Conservation (phyloP, 306 rosid genomes). For the Spatholobus suberectus region DNA sequence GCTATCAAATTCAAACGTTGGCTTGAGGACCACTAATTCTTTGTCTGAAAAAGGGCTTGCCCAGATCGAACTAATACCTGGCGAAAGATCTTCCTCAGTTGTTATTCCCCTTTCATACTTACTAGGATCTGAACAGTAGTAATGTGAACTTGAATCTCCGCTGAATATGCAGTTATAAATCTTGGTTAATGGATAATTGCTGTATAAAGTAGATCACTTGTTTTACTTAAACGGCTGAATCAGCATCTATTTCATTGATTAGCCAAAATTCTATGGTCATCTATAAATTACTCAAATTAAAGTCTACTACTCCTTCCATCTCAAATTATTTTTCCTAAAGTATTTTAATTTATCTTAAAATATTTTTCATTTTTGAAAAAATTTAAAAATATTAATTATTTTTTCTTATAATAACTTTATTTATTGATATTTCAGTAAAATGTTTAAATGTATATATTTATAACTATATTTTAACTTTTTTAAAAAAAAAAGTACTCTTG, state of each 20-base stretch:
- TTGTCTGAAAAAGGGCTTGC: background rate
- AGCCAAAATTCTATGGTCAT: background rate
- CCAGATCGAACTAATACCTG: background rate
- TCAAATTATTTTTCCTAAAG: no score
- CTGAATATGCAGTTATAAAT: background rate
- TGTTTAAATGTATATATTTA: no score
- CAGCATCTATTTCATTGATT: background rate
- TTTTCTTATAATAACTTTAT: no score
- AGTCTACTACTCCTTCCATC: background rate
- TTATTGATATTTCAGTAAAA: no score
- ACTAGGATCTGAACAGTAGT: no score
- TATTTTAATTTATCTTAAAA: no score
- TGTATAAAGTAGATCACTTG: background rate
- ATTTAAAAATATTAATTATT: no score
- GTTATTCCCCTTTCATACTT: background rate
- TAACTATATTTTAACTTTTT: no score
- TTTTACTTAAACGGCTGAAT: background rate
- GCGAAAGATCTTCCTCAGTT: background rate
- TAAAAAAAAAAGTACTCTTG: no score
- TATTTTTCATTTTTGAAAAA: no score
- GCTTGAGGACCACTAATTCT: slow-evolving; percentile 16
- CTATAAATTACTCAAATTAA: background rate
- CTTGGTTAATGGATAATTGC: background rate
- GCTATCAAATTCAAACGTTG: slow-evolving; percentile 3
- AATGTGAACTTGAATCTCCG: background rate